Base-by-base conservation (phyloP, 2,329 filamentous ascomycete genomes). In the Dothideomycetes sp. region DNA sequence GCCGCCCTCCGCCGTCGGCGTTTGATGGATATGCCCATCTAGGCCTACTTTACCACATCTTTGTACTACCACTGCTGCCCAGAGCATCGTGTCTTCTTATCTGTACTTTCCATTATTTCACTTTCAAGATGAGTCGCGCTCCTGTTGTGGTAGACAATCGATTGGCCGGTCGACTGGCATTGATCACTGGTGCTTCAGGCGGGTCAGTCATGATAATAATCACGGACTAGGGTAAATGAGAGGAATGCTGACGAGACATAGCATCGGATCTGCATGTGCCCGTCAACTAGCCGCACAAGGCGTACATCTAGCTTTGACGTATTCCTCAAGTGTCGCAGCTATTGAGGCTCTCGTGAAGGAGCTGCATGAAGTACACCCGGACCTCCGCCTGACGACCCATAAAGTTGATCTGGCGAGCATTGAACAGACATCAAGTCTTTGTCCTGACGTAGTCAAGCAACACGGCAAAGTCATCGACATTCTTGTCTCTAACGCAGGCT, bases 401-500 rank as follows among this genome's bases (percentile, higher is more conserved):
- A 61, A 72, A 48, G 71, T 75, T 12, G 75, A 81, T 50, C 67
- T 79, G 36, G 64, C 64, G 10, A 66, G 65, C 5, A 60, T 66
- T 1, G 65, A 70, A 11, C 68, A 73, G 33, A 72, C 78, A 19
- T 56, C 68, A 29, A 52, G 55, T 5, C 63, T 81, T 47, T 77
- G 76, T 42, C 47, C 61, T 15, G 66, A 76, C 36, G 72, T 81
- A 29, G 58, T 67, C 37, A 53, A 58, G 1, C 52, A 69, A 32
- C 75, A 80, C 49, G 62, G 62, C 9, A 64, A 71, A 41, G 63
- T 65, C 2, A 73, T 76, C 1, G 73, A 81, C 49, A 79, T 84
- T 18, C 62, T 83, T 3, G 58, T 83, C 17, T 73, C 73, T 10
- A 83, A 83, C 51, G 79, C 79, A 3, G 78, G 79, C 0, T 69